phyloP scores from a whole-genome alignment of 2,329 filamentous ascomycete species.

The Penicillium sp. region DNA sequence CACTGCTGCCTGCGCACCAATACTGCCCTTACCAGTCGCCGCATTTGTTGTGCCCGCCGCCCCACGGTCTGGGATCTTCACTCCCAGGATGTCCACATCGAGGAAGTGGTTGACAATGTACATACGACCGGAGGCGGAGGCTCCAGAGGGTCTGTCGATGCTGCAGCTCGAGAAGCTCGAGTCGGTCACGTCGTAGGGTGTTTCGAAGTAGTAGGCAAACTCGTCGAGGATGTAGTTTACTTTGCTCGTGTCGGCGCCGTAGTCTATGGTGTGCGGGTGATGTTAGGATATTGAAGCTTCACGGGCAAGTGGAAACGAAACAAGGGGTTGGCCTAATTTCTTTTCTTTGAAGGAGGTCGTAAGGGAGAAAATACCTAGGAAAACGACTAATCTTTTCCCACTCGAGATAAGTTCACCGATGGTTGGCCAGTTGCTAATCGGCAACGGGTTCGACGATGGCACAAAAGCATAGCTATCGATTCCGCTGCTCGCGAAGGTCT shows the following conservation, averaged over 20 bases:
- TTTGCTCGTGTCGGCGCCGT: constrained; percentile 45
- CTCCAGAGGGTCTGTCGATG: constrained; percentile 52
- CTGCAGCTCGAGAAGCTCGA: constrained; percentile 50
- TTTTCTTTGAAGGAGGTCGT: not conserved
- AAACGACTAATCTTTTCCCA: constrained; percentile 53
- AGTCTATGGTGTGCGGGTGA: constrained; percentile 39
- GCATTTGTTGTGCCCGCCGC: constrained; percentile 52
- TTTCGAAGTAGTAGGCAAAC: constrained; percentile 56
- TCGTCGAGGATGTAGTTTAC: constrained; percentile 53
- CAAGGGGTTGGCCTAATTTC: not conserved
- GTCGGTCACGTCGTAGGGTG: constrained; percentile 51
- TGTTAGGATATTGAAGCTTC: constrained; percentile 2
- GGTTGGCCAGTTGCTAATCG: constrained; percentile 51
- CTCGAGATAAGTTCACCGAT: constrained; percentile 48
- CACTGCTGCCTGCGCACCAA: constrained; percentile 49
- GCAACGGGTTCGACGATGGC: constrained; percentile 42
- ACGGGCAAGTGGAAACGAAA: not conserved
- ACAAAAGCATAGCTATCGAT: constrained; percentile 46
- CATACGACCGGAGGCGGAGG: constrained; percentile 49
- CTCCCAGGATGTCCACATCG: constrained; percentile 50
- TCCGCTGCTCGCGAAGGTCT: constrained; percentile 41
- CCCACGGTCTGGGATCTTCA: constrained; percentile 51
- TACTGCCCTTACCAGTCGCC: constrained; percentile 49
- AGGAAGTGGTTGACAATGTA: constrained; percentile 58
- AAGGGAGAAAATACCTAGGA: constrained; percentile 44